Evolutionary conservation across 108 stramenopile genomes (phyloP).

Genomic region (Chaetoceros tenuissimus): DNA sequence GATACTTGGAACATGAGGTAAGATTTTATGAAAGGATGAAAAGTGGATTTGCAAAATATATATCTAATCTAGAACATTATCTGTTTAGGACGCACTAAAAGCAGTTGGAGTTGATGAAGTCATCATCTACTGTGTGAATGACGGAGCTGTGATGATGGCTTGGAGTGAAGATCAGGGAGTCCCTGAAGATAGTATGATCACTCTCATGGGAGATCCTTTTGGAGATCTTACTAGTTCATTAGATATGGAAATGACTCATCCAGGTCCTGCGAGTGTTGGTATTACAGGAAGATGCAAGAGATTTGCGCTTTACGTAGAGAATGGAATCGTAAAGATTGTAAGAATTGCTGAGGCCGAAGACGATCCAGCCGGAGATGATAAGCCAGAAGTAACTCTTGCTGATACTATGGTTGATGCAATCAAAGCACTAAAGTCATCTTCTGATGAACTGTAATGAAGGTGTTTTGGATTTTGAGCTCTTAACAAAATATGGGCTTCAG

Average conservation of each 20-base stretch:
- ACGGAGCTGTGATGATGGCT: conserved; percentile 34
- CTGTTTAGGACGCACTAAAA: conserved; percentile 11
- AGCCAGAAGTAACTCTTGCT: conserved; percentile 24
- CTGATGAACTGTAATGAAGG: not conserved
- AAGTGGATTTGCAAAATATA: too few species aligned
- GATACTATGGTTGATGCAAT: conserved; percentile 23
- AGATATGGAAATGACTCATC: conserved; percentile 33
- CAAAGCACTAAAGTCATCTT: not conserved
- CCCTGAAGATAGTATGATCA: conserved; percentile 6
- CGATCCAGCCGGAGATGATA: conserved; percentile 38
- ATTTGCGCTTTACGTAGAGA: conserved; percentile 30
- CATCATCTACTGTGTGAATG: conserved; percentile 37
- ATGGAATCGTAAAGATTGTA: conserved; percentile 24
- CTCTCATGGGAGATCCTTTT: conserved; percentile 25
- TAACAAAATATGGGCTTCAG: not conserved
- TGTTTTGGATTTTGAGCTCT: not conserved
- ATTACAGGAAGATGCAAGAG: conserved; percentile 35
- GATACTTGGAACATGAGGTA: conserved; percentile 25
- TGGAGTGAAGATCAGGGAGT: conserved; percentile 27
- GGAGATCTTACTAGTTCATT: conserved; percentile 19
- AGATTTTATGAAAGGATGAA: conserved; percentile 8
- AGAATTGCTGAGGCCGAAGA: conserved; percentile 24
- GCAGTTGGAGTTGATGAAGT: conserved; percentile 25
- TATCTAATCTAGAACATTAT: too few species aligned
- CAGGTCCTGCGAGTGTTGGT: conserved; percentile 23